Conservation (phyloP, 192 early-diverging fungal species). For the Gamsiella multidivaricata region DNA sequence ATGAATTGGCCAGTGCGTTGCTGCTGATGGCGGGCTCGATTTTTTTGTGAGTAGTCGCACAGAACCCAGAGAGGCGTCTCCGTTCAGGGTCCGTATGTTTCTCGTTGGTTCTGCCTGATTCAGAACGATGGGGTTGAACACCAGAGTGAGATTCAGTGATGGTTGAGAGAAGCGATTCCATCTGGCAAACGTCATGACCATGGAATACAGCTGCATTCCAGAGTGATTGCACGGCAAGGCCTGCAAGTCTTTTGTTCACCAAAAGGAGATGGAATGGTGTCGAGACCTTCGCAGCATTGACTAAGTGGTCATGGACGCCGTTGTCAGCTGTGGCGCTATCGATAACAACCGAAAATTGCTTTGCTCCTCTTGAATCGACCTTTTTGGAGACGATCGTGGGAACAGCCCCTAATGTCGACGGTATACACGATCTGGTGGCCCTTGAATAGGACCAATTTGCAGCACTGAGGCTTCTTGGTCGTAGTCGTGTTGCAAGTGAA, state of each 20-base stretch:
- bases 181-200: slow-evolving; percentile 32
- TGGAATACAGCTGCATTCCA: slow-evolving; percentile 43
- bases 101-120: not conserved
- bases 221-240: slow-evolving; percentile 14
- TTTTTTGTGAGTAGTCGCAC: not conserved
- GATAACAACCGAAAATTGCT: not conserved
- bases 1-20: not conserved
- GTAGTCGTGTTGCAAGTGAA: slow-evolving; percentile 3
- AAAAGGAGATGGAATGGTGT: slow-evolving; percentile 38
- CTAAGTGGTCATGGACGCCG: not conserved
- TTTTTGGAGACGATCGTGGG: not conserved
- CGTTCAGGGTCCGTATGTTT: not conserved
- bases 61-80: not conserved
- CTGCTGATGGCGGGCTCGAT: not conserved
- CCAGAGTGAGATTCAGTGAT: too few relatives aligned
- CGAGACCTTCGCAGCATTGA: not conserved
- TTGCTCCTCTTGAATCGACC: not conserved
- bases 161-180: slow-evolving; percentile 25
- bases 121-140: too few relatives aligned
- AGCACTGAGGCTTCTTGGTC: slow-evolving; percentile 12
- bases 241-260: slow-evolving; percentile 27
- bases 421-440: not conserved
- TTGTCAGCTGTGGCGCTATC: not conserved
- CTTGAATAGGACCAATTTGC: slow-evolving; percentile 6
- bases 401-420: not conserved